Evolutionary conservation across 208 protist genomes (phyloP), one percentile per base, ranked within the genome.

Genomic region (Phytomonas sp.): DNA sequence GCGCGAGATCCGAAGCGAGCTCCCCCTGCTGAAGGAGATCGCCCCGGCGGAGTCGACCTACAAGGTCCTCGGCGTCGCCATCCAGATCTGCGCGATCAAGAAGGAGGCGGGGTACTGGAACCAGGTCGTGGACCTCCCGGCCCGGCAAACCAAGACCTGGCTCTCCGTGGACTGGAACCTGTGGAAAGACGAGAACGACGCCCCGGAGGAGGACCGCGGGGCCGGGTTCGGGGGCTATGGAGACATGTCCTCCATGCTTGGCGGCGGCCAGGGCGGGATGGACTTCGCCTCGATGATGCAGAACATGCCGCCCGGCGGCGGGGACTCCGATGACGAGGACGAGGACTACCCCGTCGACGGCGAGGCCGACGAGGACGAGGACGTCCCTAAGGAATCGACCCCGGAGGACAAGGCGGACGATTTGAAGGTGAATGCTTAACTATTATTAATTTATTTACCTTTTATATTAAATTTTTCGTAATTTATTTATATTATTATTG

Each of bases 141-240:
- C 75, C 34, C 86, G 84, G 76, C 72, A 77, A 45, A 93, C 88
- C 2, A 91, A 92, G 79, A 75, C 73, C 11, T 96, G 91, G 91
- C 82, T 96, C 12, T 91, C 87, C 12, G 88, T 78, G 10, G 91
- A 96, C 79, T 96, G 91, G 88, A 96, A 94, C 78, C 80, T 96
- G 23, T 96, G 91, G 91, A 94, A 96, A 79, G 91, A 96, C 69
- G 91, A 96, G 74, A 88, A 96, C 70, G 91, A 94, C 66, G 86
- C 85, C 30, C 86, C 89, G 56, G 83, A 88, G 69, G 75, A 75
- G 29, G 70, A 73, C 34, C 75, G 74, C 31, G 81, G 79, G 34
- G 72, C 79, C 62, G 84, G 83, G 79, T 93, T 94, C 66, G 88
- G 88, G 66, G 88, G 88, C 66, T 93, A 92, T 71, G 91, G 89